Evolutionary conservation across 2,329 filamentous ascomycete species (phyloP), one percentile per base, ranked within the genome.

Genomic region (Colletotrichum sp.): DNA sequence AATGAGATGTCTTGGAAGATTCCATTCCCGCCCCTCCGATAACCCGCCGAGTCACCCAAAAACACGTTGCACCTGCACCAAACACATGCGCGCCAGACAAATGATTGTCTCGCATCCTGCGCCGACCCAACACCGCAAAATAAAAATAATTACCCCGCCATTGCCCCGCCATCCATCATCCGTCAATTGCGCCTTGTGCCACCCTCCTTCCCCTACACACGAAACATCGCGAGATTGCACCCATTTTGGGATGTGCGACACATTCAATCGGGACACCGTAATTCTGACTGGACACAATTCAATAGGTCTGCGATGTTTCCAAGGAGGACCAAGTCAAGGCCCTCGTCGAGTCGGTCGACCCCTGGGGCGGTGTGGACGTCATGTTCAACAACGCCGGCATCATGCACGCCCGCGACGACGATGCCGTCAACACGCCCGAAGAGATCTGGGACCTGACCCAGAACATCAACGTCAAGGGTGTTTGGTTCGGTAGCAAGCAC

Each of bases 351-450:
- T 86, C 90, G 12, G 87, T 96, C 73, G 96, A 98, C 84, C 83
- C 91, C 73, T 97, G 95, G 94, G 96, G 96, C 82, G 96, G 96
- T 60, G 86, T 97, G 5, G 96, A 98, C 83, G 89, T 98, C 82
- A 95, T 98, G 81, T 98, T 98, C 92, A 98, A 98, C 92, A 98
- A 98, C 84, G 96, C 96, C 28, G 96, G 96, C 71, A 98, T 98
- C 85, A 98, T 98, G 96, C 96, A 98, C 87, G 93, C 92, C 64
- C 89, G 94, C 73, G 94, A 96, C 84, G 93, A 91, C 82, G 93
- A 95, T 84, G 95, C 96, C 65, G 88, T 97, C 83, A 91, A 94
- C 83, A 98, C 96, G 2, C 93, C 95, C 66, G 95, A 98, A 87
- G 93, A 92, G 80, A 96, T 98, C 88, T 98, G 96, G 96, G 95